Percentiles rank a stretch among this genome's conserved stretches.
phyloP scores from a whole-genome alignment of 2,329 filamentous ascomycete species.

The Ceratocystis alfenasii region DNA sequence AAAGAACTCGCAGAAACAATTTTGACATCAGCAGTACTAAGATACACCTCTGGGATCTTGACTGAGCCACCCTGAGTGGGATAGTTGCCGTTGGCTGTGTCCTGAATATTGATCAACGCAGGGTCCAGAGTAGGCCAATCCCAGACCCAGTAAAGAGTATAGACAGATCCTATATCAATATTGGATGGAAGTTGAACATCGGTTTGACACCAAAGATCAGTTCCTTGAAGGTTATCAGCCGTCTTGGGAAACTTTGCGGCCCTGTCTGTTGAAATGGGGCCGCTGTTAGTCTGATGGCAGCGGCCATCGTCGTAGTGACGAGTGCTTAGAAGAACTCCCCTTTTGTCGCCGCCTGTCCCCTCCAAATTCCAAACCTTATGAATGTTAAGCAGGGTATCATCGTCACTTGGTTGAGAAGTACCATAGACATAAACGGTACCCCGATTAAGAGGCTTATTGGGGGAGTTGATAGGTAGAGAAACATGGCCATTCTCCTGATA shows the following conservation, averaged over 20 bases:
- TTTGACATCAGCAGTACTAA: slow-evolving; percentile 34
- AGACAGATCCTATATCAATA: slow-evolving; percentile 48
- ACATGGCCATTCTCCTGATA: slow-evolving; percentile 72
- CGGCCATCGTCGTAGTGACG: slow-evolving; percentile 82
- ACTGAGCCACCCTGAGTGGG: slow-evolving; percentile 26
- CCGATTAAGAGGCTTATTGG: slow-evolving; percentile 50
- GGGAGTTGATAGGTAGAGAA: slow-evolving; percentile 43
- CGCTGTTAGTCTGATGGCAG: slow-evolving; percentile 69
- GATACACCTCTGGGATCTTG: slow-evolving; percentile 32
- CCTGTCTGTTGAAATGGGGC: slow-evolving; percentile 46
- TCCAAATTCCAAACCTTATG: slow-evolving; percentile 66
- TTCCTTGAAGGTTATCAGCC: slow-evolving; percentile 41
- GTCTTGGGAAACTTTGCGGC: slow-evolving; percentile 41
- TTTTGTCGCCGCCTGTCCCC: slow-evolving; percentile 67
- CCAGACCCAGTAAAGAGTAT: slow-evolving; percentile 94
- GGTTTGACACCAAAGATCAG: slow-evolving; percentile 66
- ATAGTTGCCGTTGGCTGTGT: slow-evolving; percentile 33
- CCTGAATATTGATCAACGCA: slow-evolving; percentile 32
- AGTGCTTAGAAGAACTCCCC: slow-evolving; percentile 62
- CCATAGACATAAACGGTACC: slow-evolving; percentile 68
- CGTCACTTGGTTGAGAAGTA: slow-evolving; percentile 45
- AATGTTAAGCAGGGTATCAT: slow-evolving; percentile 48
- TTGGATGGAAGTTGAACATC: slow-evolving; percentile 63
- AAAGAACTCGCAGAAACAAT: slow-evolving; percentile 25
- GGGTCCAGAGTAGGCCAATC: slow-evolving; percentile 61